Base-by-base conservation (phyloP, 805 yeast genomes). In the Candida khao-thaluensis region DNA sequence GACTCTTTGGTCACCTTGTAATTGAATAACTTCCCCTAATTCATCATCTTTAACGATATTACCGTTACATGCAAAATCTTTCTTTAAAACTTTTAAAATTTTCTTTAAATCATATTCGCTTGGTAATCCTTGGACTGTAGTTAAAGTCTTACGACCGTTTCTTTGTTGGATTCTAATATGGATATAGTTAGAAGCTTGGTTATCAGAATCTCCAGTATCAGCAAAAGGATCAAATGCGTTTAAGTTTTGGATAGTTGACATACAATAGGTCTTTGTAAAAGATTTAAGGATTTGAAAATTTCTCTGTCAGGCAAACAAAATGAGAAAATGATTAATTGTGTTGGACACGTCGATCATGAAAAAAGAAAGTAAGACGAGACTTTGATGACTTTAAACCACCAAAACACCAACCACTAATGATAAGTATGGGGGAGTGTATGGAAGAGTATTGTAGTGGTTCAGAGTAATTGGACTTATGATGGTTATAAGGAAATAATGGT, bases 91-190 rank as follows among this genome's bases (percentile, higher is more conserved):
- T 67, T 88, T 87, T 57, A 91, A 76, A 57, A 91, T 89, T 62
- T 91, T 87, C 76, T 91, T 91, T 65, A 85, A 74, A 64, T 91
- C 99, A 69, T 88, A 91, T 68, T 93, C 98, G 48, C 71, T 81
- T 50, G 98, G 97, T 46, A 91, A 79, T 61, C 99, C 99, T 74
- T 93, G 98, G 47, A 91, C 98, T 29, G 99, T 91, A 52, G 99
- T 91, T 64, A 91, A 80, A 49, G 98, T 91, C 73, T 91, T 91
- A 74, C 98, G 90, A 64, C 99, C 99, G 75, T 93, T 91, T 77
- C 99, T 91, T 76, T 91, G 99, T 73, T 91, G 99, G 66, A 95
- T 91, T 78, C 99, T 95, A 67, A 91, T 85, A 71, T 90, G 99
- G 69, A 91, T 87, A 74, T 90, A 88, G 76, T 87, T 89, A 44